These are phyloP conservation scores for Mucor racemosus DNA, from an alignment of 371 early-diverging fungal genomes.

Conservation along the genomic window DNA sequence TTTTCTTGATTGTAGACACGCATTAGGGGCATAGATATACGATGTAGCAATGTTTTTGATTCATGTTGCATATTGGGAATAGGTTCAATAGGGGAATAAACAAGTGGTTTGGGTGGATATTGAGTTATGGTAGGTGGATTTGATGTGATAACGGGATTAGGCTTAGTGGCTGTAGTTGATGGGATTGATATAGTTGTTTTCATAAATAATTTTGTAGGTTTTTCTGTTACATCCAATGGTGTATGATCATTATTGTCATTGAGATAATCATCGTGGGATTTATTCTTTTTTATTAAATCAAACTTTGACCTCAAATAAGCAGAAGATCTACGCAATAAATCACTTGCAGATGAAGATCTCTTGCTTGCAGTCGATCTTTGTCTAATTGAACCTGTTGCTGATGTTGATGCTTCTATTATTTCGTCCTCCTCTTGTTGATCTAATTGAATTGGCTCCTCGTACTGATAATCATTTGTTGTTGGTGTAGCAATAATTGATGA, in stretches of 20 bases:
- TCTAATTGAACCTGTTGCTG: background rate
- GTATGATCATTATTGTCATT: conserved; percentile 1
- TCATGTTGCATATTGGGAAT: conserved; percentile 3
- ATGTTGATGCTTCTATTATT: background rate
- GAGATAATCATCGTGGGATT: conserved; percentile 20
- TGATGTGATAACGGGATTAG: conserved; percentile 10
- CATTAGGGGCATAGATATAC: conserved; percentile 32
- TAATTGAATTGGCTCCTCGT: conserved; percentile 18
- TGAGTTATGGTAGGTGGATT: conserved; percentile 45
- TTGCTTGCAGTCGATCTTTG: conserved; percentile 6
- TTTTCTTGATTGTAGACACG: conserved; percentile 15
- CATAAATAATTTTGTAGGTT: conserved; percentile 40
- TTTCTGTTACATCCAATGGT: background rate
- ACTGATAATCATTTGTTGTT: background rate
- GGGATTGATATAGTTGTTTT: conserved; percentile 47
- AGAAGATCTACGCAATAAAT: conserved; percentile 47
- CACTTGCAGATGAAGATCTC: conserved; percentile 38
- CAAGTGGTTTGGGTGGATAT: conserved; percentile 48
- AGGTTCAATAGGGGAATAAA: conserved; percentile 51
- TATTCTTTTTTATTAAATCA: conserved; percentile 32
- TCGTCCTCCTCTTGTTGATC: conserved; percentile 13
- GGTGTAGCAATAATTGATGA: conserved; percentile 16
- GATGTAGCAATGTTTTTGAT: conserved; percentile 26
- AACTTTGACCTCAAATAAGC: conserved; percentile 51
- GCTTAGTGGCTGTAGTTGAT: conserved; percentile 19